Conservation (phyloP, 495 filamentous ascomycete genomes). For the Aspergillus mulundensis region DNA sequence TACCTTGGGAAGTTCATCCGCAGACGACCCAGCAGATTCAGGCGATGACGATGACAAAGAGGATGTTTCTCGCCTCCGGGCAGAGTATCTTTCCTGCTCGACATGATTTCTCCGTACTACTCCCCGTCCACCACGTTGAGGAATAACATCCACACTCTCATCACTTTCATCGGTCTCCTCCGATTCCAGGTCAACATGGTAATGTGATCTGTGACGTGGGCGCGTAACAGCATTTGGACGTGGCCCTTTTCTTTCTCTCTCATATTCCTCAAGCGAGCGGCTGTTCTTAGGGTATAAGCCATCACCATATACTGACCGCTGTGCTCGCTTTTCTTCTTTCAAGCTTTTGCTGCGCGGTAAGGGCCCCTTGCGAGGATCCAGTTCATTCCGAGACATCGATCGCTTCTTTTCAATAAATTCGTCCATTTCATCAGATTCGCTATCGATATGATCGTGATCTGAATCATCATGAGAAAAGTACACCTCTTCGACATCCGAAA, state of each 20-base stretch:
- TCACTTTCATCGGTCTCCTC: slow-evolving; percentile 7
- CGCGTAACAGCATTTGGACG: not conserved
- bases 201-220: slow-evolving; percentile 3
- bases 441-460: slow-evolving; percentile 15
- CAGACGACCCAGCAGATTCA: slow-evolving; percentile 10
- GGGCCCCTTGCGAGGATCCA: not conserved
- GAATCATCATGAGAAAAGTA: slow-evolving; percentile 25
- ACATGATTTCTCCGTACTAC: not conserved
- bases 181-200: slow-evolving; percentile 6
- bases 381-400: slow-evolving; percentile 3
- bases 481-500: slow-evolving; percentile 25
- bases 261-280: not conserved
- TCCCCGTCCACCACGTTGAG: slow-evolving; percentile 1
- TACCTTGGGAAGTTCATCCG: slow-evolving; percentile 3
- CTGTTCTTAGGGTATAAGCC: not conserved
- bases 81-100: slow-evolving; percentile 7
- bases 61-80: not conserved
- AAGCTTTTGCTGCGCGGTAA: slow-evolving; percentile 3
- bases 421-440: slow-evolving; percentile 27
- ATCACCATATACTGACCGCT: slow-evolving; percentile 2
- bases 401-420: slow-evolving; percentile 15
- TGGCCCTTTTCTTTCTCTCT: not conserved
- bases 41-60: slow-evolving; percentile 11
- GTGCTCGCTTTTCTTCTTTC: slow-evolving; percentile 5
- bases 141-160: slow-evolving; percentile 3